Evolutionary conservation across 345 rosid species (phyloP), one percentile per base, ranked within the genome.

Genomic region (Schrenkiella parvula): DNA sequence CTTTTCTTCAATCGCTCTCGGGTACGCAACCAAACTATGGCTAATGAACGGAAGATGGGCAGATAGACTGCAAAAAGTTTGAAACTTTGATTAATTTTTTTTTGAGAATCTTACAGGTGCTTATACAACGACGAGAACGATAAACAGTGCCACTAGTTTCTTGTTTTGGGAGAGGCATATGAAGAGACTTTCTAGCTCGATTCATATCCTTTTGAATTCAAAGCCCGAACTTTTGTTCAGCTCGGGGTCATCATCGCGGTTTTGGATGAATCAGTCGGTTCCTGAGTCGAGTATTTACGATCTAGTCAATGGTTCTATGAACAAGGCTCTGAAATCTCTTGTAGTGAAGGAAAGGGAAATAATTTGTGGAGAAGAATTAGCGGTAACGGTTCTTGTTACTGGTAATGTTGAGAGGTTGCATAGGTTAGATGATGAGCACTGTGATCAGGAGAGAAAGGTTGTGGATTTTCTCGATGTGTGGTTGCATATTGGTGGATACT

Each of bases 91-190:
- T 35, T 54, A 5, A 15, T 38, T 7, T 12, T 32, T 29, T 31
- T 41, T 6, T 31, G 62, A 32, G 71, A 21, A 14, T 12, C 21
- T 11, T 46, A n/a, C 82, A 88, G 97, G 98, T 35, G 89, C 95
- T 19, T 89, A 89, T 84, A 86, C 96, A 4, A 88, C 93, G 69
- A 80, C 99, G 6, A 83, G 97, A 46, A 88, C 99, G 29, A 85
- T 82, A 77, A 69, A 80, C 79, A 82, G 63, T 46, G 84, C 67
- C 4, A 53, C 84, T 14, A 78, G 79, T 38, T 71, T 91, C 71
- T 75, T 91, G 68, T 88, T 90, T 66, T 86, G 96, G 96, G 87
- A 80, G 18, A 79, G 95, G 17, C 96, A 88, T 75, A 50, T 90
- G 48, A 75, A 66, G 5, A 74, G 96, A 59, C 87, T 88, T 4